Evolutionary conservation across 106 monocot genomes (phyloP), one percentile per base, ranked within the genome.

Genomic region (Alisma plantagoaquatica): DNA sequence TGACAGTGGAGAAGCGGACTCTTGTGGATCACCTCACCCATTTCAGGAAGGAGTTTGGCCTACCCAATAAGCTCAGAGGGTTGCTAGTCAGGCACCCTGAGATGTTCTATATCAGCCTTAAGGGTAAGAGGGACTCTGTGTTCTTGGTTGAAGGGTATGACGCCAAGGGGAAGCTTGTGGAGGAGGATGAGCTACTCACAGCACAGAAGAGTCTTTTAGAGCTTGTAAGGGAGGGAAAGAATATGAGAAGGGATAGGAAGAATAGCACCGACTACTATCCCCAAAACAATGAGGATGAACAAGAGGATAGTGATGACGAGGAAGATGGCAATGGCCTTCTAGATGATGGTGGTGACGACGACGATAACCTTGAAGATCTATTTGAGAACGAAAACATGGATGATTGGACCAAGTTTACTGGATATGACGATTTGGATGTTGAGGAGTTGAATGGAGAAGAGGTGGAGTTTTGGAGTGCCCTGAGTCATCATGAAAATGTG

Each of bases 21-120:
- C 68, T 96, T 15, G 81, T 96, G 30, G 96, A 96, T 47, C 81
- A 89, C 52, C 49, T 96, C 62, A 81, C 84, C n/a, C 88, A 89
- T 41, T 81, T 96, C 27, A 47, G 96, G 66, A 78, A 72, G 66
- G 96, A 89, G 23, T 75, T 88, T 7, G 73, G 84, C 41, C 54
- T 96, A 71, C 84, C 96, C 2, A 84, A 89, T 63, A 70, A 70
- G 54, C 71, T 96, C 26, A 27, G 81, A 26, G 78, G 59, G 16
- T 35, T 96, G 89, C 68, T 96, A 61, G 63, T 89, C 31, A 60
- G 96, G 9, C 96, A 96, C 52, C 96, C 89, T 41, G 96, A 96
- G 68, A 63, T 96, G 84, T 96, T 96, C 68, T 96, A 89, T 42
- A 81, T 96, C n/a, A 89, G 96, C 41, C n/a, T 96, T 0, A 89